Evolutionary conservation across 805 yeast genomes (phyloP), one percentile per base, ranked within the genome.

Genomic region (Suhomyces sp.): DNA sequence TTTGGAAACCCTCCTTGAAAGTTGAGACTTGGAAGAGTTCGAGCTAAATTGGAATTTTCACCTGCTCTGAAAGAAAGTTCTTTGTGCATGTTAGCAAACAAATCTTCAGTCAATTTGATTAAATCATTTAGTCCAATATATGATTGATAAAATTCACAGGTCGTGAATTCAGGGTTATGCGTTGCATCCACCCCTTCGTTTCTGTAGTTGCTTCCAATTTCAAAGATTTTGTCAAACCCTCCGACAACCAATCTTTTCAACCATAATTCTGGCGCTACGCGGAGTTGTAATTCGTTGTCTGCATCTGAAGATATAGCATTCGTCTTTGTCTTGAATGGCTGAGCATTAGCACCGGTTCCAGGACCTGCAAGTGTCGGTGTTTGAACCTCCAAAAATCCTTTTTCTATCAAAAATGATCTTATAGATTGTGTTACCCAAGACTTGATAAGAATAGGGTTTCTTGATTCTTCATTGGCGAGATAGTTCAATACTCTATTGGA

Each of bases 231-330:
- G 47, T 90, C 95, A 50, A 90, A 78, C 2, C 98, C 98, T 6
- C 86, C 73, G 21, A 91, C 79, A 2, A 88, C 75, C 33, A 93
- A 61, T 44, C 84, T 74, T 53, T 93, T 93, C 36, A 93, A 71
- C 96, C 96, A 93, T 24, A 93, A 63, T 52, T 91, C 98, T 0
- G 98, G 98, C 0, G 98, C 97, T 2, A 93, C 91, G 27, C 98
- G 65, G 28, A 93, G 58, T 36, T 76, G 81, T 6, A 88, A 58
- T 9, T 64, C 62, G 1, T 47, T 51, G 2, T 42, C 42, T 17
- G 44, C 36, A 9, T 29, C 30, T 4, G 50, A 35, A 4, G 60
- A 50, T 38, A 69, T 35, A 19, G 70, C 71, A 25, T 58, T 55
- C 26, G 72, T 57, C 2, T 17, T 20, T 1, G 97, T 88, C 1